These are phyloP conservation scores for Colletotrichum incanum DNA, from an alignment of 2,329 filamentous ascomycete genomes.

Conservation along the genomic window DNA sequence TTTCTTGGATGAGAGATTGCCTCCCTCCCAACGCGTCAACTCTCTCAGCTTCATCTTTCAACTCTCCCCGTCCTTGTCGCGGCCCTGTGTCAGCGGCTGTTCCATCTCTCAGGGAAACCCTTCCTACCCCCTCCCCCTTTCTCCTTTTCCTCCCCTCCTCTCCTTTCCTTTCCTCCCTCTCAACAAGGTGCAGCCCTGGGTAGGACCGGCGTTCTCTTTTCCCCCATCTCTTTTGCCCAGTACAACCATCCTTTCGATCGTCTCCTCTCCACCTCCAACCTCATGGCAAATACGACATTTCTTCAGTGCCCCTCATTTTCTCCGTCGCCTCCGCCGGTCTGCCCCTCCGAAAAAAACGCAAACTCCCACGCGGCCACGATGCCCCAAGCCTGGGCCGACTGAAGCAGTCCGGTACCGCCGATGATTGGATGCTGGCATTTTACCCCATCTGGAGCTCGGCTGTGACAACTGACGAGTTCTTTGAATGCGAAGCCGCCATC, in stretches of 20 bases:
- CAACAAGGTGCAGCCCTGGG: constrained; percentile 17
- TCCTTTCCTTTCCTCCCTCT: no score
- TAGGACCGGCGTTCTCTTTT: neutral
- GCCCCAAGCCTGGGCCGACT: constrained; percentile 23
- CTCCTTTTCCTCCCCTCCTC: neutral
- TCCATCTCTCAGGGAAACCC: constrained; percentile 21
- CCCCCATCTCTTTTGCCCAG: constrained; percentile 2
- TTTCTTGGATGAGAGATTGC: neutral
- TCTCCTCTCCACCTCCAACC: constrained; percentile 4
- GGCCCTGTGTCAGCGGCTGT: constrained; percentile 24
- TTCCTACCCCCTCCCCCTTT: neutral
- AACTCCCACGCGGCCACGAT: constrained; percentile 31
- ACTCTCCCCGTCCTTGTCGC: constrained; percentile 6
- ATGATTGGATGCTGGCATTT: constrained; percentile 26
- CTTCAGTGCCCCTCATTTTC: constrained; percentile 24
- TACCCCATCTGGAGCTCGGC: constrained; percentile 26
- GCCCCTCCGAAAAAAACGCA: constrained; percentile 24
- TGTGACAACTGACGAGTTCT: constrained; percentile 30
- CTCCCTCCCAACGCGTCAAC: neutral
- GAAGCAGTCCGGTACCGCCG: constrained; percentile 29
- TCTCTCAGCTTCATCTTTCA: constrained; percentile 2
- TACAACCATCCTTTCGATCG: neutral
- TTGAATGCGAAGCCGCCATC: constrained; percentile 31
- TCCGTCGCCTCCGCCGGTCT: constrained; percentile 11
- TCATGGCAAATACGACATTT: constrained; percentile 20